Evolutionary conservation across 257 asterid species (phyloP), one percentile per base, ranked within the genome.

Genomic region (Linderniella brevidens): DNA sequence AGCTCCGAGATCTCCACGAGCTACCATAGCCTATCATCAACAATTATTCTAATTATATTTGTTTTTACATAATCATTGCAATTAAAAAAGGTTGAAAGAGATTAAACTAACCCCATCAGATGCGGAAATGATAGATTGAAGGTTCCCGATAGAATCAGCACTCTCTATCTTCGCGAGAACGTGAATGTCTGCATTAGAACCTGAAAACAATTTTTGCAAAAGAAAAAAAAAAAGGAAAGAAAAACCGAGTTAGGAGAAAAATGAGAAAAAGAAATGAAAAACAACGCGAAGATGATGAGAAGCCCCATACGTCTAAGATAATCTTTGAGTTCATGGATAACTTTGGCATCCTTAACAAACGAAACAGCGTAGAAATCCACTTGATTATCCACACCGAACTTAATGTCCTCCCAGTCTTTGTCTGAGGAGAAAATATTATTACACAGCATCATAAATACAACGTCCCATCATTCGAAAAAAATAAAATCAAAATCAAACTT

Each of bases 1-100:
- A 59, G 99, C 94, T 54, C 99, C 99, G 47, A 90, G 96, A 70
- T 90, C 99, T 35, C 99, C 96, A 42, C 99, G 93, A 54, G 99
- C 99, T 45, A 90, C 99, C 99, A 90, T 90, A 51, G 99, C 99
- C 99, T 90, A 61, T 61, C 60, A 50, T 54, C 48, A 59, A 48
- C 36, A 13, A 50, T 59, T 50, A 17, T 13, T 8, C 13, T 17
- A 17, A 13, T 44, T 44, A n/a, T 13, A 25, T 25, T 25, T 25
- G 32, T 25, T 25, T 25, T 25, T 25, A 25, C 32, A 6, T 2
- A 25, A 25, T 25, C 32, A 25, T 2, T 25, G 32, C 32, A 25
- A 2, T 25, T 25, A 25, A 6, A 25, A 6, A 25, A 25, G 32
- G 32, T 6, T 3, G 4, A 25, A 25, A 25, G 32, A 25, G 32